Conservation (phyloP, 345 rosid genomes). For the thale cress (Arabidopsis thaliana) region TAIR10.1 NC_003074.8:2114001-2114500, state of each 20-base stretch:
- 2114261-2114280: not conserved
- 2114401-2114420: constrained; percentile 49
- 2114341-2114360: constrained; percentile 23
- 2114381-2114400: not conserved
- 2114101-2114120: not conserved
- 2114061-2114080: not conserved
- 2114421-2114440: constrained; percentile 58
- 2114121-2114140: not conserved
- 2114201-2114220: not conserved
- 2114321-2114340: not conserved
- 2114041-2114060: not conserved
- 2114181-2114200: not conserved
- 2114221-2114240: not conserved
- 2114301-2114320: not conserved
- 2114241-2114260: not conserved
- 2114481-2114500: constrained; percentile 70
- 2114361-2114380: constrained; percentile 16
- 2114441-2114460: constrained; percentile 99
- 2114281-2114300: not conserved
- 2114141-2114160: no score
- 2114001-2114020: not conserved
- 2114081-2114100: not conserved
- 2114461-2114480: constrained; percentile 97
- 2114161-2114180: not conserved
- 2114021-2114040: not conserved